Evolutionary conservation across 1,139 yeast species (phyloP).

Genomic region (Kodamaea plutei): DNA sequence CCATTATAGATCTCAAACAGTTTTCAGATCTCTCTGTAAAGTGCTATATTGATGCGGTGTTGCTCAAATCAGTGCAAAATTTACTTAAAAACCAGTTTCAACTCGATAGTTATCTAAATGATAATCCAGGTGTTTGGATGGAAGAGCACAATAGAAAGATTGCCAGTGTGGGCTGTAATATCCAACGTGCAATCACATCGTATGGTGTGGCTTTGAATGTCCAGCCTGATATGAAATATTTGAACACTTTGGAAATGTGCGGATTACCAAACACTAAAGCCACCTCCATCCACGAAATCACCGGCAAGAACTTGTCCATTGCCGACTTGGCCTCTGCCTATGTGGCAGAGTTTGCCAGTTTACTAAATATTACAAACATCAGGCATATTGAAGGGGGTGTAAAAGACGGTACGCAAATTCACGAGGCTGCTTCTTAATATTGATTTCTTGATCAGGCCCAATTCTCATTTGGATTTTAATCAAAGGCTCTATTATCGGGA

Average conservation of each 20-base stretch:
- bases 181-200: conserved; percentile 78
- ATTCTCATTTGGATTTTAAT: too few relatives aligned
- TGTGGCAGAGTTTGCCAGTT: conserved; percentile 49
- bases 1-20: conserved; percentile 67
- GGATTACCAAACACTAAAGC: conserved; percentile 63
- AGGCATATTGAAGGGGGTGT: conserved; percentile 5
- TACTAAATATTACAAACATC: conserved; percentile 36
- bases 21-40: conserved; percentile 60
- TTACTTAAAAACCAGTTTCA: conserved; percentile 43
- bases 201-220: conserved; percentile 89
- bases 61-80: conserved; percentile 61
- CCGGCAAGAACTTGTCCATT: conserved; percentile 1
- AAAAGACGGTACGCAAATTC: too few relatives aligned
- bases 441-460: too few relatives aligned
- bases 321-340: conserved; percentile 46
- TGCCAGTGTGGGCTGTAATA: conserved; percentile 86
- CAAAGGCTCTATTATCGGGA: too few relatives aligned
- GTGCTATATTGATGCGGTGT: conserved; percentile 66
- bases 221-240: conserved; percentile 63
- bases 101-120: conserved; percentile 47
- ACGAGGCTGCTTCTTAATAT: too few relatives aligned
- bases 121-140: conserved; percentile 87
- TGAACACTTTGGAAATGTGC: conserved; percentile 77
- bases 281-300: conserved; percentile 27
- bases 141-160: conserved; percentile 54